Evolutionary conservation across 352 stramenopile genomes (phyloP).

Genomic region (Phytophthora cryptogea): DNA sequence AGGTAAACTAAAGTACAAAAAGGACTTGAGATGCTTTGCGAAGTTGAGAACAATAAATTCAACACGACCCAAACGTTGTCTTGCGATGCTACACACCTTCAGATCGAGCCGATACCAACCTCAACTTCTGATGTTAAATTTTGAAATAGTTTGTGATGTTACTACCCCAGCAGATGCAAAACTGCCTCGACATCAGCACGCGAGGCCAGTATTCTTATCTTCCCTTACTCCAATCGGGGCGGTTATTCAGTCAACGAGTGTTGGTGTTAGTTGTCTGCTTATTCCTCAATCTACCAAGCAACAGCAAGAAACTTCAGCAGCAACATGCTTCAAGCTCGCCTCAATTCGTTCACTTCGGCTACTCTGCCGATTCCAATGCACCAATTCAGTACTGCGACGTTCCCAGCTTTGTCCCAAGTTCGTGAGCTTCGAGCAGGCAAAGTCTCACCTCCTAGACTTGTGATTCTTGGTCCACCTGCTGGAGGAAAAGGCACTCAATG

Average conservation of each 20-base stretch:
- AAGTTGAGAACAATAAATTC: too few species aligned
- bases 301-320: background rate
- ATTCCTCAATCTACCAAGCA: constrained; percentile 23
- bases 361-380: constrained; percentile 2
- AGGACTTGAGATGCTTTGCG: too few species aligned
- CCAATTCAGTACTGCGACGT: constrained; percentile 10
- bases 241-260: constrained; percentile 17
- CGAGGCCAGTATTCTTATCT: constrained; percentile 28
- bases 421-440: constrained; percentile 15
- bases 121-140: background rate
- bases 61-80: too few species aligned
- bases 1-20: too few species aligned
- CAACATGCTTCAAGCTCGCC: constrained; percentile 7
- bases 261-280: background rate
- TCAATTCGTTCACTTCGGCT: background rate
- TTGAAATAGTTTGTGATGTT: too few species aligned
- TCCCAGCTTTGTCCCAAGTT: background rate
- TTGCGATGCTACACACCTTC: background rate
- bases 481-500: constrained; percentile 96
- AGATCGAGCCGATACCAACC: background rate
- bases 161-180: background rate
- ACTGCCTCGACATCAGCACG: constrained; percentile 17
- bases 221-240: constrained; percentile 1
- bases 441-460: constrained; percentile 46
- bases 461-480: constrained; percentile 91